A percentile compares a stretch with the other conserved stretches of the same genome.
These are phyloP conservation scores for Phlebiopsis flavidoalba DNA, from an alignment of 768 basidiomycete species.

Conservation along the genomic window DNA sequence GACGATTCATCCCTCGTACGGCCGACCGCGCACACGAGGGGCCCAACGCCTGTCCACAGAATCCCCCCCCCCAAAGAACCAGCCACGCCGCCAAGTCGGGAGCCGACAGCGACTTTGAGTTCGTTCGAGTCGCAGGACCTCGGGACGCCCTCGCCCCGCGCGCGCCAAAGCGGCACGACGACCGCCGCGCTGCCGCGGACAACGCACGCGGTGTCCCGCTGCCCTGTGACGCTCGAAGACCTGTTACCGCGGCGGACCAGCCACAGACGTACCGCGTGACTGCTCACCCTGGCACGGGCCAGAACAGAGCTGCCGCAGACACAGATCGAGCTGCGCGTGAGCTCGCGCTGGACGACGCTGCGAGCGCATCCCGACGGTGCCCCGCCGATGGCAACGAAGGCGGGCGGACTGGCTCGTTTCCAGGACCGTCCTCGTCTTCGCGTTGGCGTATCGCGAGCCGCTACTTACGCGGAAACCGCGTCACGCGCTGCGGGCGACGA, in stretches of 20 bases:
- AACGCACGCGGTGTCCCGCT: conserved; percentile 67
- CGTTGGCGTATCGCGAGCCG: conserved; percentile 53
- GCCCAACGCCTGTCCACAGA: neutral
- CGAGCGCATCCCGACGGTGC: too few relatives aligned
- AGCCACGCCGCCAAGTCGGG: neutral
- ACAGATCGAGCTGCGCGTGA: conserved; percentile 55
- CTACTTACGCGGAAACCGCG: conserved; percentile 58
- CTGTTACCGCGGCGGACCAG: conserved; percentile 47
- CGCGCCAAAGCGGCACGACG: neutral
- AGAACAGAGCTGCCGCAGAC: conserved; percentile 47
- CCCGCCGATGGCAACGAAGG: conserved; percentile 67
- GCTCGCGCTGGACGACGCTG: conserved; percentile 58
- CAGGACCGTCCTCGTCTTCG: conserved; percentile 68
- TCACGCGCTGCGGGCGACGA: conserved; percentile 54
- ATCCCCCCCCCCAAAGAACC: conserved; percentile 2
- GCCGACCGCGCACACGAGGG: neutral
- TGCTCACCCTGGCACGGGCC: conserved; percentile 46
- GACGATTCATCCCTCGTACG: too few relatives aligned
- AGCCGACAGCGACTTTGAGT: conserved; percentile 24
- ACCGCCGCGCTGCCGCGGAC: conserved; percentile 18
- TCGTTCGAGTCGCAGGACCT: conserved; percentile 18
- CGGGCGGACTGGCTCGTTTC: conserved; percentile 43
- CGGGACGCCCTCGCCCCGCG: conserved; percentile 6
- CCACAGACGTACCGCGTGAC: conserved; percentile 59
- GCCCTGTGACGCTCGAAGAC: conserved; percentile 54